Conservation (phyloP, 176 grass and related monocot species). For the Saccharum officinarum region DNA sequence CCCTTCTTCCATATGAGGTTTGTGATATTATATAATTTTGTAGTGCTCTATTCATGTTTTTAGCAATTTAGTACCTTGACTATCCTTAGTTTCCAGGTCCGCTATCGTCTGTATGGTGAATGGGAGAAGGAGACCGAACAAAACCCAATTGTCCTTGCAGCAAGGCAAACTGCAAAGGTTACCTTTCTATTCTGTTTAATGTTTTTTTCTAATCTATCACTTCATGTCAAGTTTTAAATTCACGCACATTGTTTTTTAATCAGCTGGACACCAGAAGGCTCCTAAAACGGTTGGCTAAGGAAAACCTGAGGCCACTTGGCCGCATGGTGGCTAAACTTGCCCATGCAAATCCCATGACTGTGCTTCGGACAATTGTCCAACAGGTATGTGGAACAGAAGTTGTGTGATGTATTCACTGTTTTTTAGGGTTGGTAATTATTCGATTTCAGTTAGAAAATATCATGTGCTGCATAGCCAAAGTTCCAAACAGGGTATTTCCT, state of each 20-base stretch:
- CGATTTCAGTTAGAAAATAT: neutral
- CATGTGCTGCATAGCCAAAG: conserved; percentile 10
- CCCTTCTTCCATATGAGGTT: conserved; percentile 95
- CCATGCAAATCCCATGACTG: conserved; percentile 98
- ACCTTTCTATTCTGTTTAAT: neutral
- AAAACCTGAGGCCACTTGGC: conserved; percentile 94
- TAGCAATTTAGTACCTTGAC: conserved; percentile 28
- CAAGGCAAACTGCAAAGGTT: conserved; percentile 98
- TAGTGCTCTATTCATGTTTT: conserved; percentile 14
- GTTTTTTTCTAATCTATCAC: conserved; percentile 20
- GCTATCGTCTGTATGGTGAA: conserved; percentile 92
- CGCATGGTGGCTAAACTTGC: conserved; percentile 99
- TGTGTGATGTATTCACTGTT: conserved; percentile 5
- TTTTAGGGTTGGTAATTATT: conserved; percentile 11
- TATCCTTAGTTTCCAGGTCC: conserved; percentile 49
- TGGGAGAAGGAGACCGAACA: conserved; percentile 93
- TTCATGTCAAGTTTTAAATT: conserved; percentile 27
- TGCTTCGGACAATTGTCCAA: conserved; percentile 95
- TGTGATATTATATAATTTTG: conserved; percentile 27
- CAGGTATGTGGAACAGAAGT: conserved; percentile 63
- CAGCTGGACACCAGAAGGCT: conserved; percentile 99
- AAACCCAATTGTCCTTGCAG: conserved; percentile 86
- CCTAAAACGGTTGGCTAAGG: conserved; percentile 93
- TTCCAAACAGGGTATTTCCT: neutral
- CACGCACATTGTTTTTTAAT: conserved; percentile 14